Evolutionary conservation across 768 basidiomycete genomes (phyloP).

Genomic region (Tremella yokohamensis): DNA sequence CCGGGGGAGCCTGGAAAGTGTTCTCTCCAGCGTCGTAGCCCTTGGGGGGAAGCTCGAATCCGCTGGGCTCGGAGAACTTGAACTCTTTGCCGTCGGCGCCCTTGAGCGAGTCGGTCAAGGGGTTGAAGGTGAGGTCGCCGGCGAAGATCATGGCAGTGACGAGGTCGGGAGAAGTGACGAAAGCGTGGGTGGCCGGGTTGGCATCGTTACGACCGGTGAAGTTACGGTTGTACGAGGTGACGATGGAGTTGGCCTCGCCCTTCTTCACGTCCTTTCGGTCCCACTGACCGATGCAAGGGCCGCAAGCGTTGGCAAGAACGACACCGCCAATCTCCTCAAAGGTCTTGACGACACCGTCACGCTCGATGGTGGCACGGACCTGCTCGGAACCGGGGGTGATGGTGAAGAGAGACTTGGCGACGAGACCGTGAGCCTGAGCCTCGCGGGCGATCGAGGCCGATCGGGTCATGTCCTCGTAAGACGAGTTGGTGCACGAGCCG

Average conservation of each 20-base stretch:
- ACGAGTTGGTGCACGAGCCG: constrained; percentile 99
- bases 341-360: constrained; percentile 85
- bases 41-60: constrained; percentile 85
- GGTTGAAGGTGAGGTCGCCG: constrained; percentile 93
- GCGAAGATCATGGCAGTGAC: constrained; percentile 97
- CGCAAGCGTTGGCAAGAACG: constrained; percentile 97
- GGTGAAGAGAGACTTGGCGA: constrained; percentile 89
- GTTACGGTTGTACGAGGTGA: constrained; percentile 99
- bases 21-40: constrained; percentile 96
- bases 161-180: constrained; percentile 56
- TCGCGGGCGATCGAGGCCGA: constrained; percentile 89
- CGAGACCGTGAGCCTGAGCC: constrained; percentile 79
- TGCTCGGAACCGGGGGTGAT: constrained; percentile 98
- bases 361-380: constrained; percentile 93
- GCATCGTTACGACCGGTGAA: constrained; percentile 99
- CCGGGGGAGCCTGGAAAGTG: constrained; percentile 93
- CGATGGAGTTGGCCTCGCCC: constrained; percentile 95
- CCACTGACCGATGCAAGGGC: constrained; percentile 99
- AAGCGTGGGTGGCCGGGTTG: constrained; percentile 89
- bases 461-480: constrained; percentile 99
- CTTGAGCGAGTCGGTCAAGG: constrained; percentile 79
- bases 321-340: constrained; percentile 86
- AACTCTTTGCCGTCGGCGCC: constrained; percentile 92
- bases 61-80: constrained; percentile 90
- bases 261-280: constrained; percentile 94